phyloP scores from a whole-genome alignment of 2,329 filamentous ascomycete species.

The Diaporthe citriasiana region DNA sequence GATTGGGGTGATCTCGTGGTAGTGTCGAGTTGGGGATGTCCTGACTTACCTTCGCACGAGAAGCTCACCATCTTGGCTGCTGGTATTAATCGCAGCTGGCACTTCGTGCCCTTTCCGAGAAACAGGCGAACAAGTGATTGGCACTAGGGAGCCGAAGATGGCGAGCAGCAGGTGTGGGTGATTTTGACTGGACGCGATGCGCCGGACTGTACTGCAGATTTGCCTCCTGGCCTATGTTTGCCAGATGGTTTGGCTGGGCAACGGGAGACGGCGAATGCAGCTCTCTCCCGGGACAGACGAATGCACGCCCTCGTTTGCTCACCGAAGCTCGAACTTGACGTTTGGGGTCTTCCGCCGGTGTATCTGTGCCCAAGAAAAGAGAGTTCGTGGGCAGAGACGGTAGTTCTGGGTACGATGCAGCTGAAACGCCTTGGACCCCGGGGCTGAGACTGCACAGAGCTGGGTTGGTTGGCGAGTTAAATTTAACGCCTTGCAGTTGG shows the following conservation, averaged over 20 bases:
- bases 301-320: not conserved
- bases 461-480: slow-evolving; percentile 32
- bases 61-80: slow-evolving; percentile 42
- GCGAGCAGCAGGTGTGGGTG: slow-evolving; percentile 40
- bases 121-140: slow-evolving; percentile 37
- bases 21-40: slow-evolving; percentile 12
- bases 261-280: slow-evolving; percentile 19
- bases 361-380: slow-evolving; percentile 18
- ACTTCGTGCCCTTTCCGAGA: slow-evolving; percentile 31
- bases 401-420: slow-evolving; percentile 8
- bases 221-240: slow-evolving; percentile 34
- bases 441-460: slow-evolving; percentile 31
- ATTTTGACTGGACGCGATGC: slow-evolving; percentile 39
- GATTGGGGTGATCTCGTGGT: slow-evolving; percentile 37
- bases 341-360: not conserved
- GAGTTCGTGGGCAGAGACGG: slow-evolving; percentile 25
- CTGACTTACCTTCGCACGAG: slow-evolving; percentile 41
- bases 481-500: slow-evolving; percentile 29
- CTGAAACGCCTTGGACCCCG: slow-evolving; percentile 26
- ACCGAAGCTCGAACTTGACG: slow-evolving; percentile 5
- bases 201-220: slow-evolving; percentile 34
- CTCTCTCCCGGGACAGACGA: not conserved
- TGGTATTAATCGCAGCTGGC: slow-evolving; percentile 26
- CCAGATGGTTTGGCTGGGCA: slow-evolving; percentile 29
- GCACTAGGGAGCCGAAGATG: slow-evolving; percentile 42